Conservation (phyloP, 2,329 filamentous ascomycete genomes). For the Neonectria sp. region DNA sequence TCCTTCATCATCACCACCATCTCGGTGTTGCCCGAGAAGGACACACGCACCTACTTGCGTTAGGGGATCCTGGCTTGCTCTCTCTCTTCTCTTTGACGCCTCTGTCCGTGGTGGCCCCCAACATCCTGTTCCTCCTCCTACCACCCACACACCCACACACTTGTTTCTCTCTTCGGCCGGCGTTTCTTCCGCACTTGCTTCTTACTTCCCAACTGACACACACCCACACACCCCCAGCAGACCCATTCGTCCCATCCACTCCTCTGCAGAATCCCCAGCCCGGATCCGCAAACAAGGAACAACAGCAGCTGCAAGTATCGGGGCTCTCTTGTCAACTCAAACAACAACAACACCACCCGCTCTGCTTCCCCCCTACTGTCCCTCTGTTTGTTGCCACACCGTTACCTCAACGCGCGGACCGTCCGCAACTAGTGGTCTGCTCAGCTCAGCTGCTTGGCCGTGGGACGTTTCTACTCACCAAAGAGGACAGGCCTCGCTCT, state of each 20-base stretch:
- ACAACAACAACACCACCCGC: conserved; percentile 27
- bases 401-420: conserved; percentile 40
- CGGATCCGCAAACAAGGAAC: conserved; percentile 28
- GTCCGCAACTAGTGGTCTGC: conserved; percentile 43
- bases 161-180: conserved; percentile 29
- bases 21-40: conserved; percentile 1
- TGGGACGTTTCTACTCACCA: conserved; percentile 36
- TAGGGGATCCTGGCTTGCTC: conserved; percentile 5
- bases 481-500: conserved; percentile 40
- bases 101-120: conserved; percentile 12
- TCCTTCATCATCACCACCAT: conserved; percentile 22
- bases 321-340: conserved; percentile 27
- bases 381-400: conserved; percentile 30
- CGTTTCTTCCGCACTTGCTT: conserved; percentile 32
- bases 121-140: conserved; percentile 17
- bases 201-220: conserved; percentile 31
- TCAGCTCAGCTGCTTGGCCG: conserved; percentile 36
- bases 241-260: conserved; percentile 31
- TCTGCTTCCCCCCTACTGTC: conserved; percentile 23
- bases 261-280: conserved; percentile 29
- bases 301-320: conserved; percentile 19
- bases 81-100: conserved; percentile 20
- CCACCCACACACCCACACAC: conserved; percentile 28
- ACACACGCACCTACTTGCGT: conserved; percentile 14
- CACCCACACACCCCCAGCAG: conserved; percentile 32